Conservation (phyloP, 345 rosid genomes). For the Anastatica hierochuntica region DNA sequence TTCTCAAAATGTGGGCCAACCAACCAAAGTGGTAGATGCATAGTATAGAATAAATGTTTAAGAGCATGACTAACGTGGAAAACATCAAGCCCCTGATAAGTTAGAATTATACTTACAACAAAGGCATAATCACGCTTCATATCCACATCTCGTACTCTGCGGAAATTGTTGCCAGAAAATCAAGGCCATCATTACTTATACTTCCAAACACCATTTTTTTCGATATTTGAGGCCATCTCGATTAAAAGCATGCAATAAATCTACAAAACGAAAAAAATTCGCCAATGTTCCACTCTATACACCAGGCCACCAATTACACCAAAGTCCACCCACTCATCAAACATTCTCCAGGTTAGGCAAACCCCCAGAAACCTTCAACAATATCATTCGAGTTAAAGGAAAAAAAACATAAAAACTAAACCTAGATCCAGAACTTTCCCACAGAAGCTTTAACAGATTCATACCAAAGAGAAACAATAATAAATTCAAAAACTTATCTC, state of each 20-base stretch:
- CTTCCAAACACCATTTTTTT: constrained; percentile 82
- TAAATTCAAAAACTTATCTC: too few species aligned
- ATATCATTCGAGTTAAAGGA: constrained; percentile 85
- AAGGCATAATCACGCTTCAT: constrained; percentile 99
- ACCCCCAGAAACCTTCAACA: constrained; percentile 96
- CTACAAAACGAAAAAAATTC: constrained; percentile 36
- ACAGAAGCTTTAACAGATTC: too few species aligned
- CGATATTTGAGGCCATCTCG: constrained; percentile 73
- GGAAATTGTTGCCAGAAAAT: constrained; percentile 93
- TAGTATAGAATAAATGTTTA: neutral
- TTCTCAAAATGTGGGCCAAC: constrained; percentile 3
- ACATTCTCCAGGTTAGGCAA: constrained; percentile 80
- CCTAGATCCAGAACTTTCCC: constrained; percentile 19
- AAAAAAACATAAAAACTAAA: constrained; percentile 26
- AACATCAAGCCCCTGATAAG: too few species aligned
- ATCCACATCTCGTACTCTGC: constrained; percentile 99
- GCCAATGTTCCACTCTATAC: constrained; percentile 26
- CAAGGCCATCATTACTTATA: constrained; percentile 96
- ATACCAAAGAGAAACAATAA: too few species aligned
- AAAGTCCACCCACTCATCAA: constrained; percentile 88
- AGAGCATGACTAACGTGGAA: neutral
- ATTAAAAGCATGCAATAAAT: constrained; percentile 55
- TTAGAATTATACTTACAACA: constrained; percentile 50
- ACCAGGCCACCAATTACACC: constrained; percentile 52
- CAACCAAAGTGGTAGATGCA: neutral